Conservation (phyloP, 768 basidiomycete species). For the Russula griseocarnosa region DNA sequence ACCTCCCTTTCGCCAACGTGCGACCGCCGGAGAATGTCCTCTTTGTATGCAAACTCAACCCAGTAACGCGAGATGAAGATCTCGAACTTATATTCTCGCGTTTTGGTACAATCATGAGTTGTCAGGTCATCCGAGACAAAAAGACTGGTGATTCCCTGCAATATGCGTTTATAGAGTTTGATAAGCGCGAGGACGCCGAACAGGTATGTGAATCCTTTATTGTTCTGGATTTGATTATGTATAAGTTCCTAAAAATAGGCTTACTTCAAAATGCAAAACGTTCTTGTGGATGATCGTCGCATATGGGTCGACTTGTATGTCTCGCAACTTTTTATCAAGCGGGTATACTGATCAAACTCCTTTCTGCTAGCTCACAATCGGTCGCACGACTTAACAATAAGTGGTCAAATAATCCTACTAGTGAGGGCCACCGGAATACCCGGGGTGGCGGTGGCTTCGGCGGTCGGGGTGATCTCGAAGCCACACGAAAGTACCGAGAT, state of each 20-base stretch:
- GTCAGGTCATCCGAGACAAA: constrained; percentile 96
- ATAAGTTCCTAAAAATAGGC: constrained; percentile 48
- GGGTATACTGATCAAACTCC: constrained; percentile 28
- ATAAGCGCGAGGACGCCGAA: constrained; percentile 88
- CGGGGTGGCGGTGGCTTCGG: constrained; percentile 49
- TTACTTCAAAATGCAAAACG: constrained; percentile 99
- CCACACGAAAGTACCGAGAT: constrained; percentile 63
- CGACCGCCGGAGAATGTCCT: constrained; percentile 97
- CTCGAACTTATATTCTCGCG: constrained; percentile 95
- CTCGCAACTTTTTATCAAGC: not conserved
- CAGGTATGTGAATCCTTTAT: constrained; percentile 51
- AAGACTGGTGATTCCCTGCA: constrained; percentile 94
- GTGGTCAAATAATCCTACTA: constrained; percentile 76
- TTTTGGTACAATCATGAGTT: constrained; percentile 94
- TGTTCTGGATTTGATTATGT: not conserved
- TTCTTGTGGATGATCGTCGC: constrained; percentile 91
- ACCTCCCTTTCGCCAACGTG: constrained; percentile 96
- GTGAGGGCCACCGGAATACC: constrained; percentile 39
- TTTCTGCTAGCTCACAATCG: constrained; percentile 71
- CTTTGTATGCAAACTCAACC: constrained; percentile 98
- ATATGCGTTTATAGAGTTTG: constrained; percentile 99
- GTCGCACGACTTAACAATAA: constrained; percentile 78
- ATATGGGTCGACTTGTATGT: constrained; percentile 99
- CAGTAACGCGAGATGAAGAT: constrained; percentile 93
- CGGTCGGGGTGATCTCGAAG: constrained; percentile 72